Percentiles rank a stretch among this genome's conserved stretches.
Evolutionary conservation across 257 asterid species (phyloP).

Genomic region (Solanum paucissectum): DNA sequence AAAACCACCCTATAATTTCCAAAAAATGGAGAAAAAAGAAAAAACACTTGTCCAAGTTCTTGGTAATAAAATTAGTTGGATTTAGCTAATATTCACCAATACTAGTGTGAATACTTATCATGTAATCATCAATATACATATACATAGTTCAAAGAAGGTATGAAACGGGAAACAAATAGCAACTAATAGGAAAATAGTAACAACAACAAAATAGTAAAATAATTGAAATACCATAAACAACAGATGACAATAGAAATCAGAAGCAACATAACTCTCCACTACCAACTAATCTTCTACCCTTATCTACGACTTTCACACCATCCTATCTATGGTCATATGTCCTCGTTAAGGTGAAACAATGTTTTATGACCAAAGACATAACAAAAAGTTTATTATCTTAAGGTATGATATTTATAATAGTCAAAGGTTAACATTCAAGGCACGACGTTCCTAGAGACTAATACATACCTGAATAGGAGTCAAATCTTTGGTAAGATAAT

Average conservation of each 20-base stretch:
- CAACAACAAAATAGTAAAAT: too few species aligned
- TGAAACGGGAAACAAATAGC: background rate
- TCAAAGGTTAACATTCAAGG: background rate
- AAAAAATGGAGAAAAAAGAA: too few species aligned
- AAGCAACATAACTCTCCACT: background rate
- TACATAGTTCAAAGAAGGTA: background rate
- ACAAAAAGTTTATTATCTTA: background rate
- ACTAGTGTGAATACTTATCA: background rate
- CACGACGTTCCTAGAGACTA: background rate
- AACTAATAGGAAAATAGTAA: background rate
- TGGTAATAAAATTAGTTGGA: background rate
- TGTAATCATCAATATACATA: background rate
- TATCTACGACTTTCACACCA: too few species aligned
- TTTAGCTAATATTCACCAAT: background rate
- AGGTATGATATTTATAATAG: background rate
- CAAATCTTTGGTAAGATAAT: slow-evolving; percentile 60
- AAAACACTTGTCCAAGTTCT: background rate
- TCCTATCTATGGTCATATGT: background rate
- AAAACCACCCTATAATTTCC: background rate
- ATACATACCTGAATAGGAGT: slow-evolving; percentile 70
- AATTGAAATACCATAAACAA: too few species aligned
- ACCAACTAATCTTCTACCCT: too few species aligned
- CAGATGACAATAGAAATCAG: background rate
- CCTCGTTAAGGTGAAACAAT: background rate
- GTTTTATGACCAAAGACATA: background rate